Conservation (phyloP, 2,329 filamentous ascomycete species). For the Orbilia javanica region DNA sequence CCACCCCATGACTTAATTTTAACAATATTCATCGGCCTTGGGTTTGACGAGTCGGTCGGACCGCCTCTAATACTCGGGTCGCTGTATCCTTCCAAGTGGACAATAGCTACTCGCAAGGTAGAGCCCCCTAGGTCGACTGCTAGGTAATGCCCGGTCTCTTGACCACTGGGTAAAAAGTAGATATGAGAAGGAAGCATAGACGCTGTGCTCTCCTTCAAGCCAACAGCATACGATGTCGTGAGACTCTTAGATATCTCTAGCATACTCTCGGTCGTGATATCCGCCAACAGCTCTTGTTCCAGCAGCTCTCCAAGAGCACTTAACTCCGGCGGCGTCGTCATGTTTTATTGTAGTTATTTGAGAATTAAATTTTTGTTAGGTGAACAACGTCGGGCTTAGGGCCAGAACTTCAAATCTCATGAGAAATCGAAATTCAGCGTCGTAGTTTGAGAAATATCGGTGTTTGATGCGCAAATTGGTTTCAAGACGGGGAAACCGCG, state of each 20-base stretch:
- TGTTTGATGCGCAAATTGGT: background rate
- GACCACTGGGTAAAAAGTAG: slow-evolving; percentile 43
- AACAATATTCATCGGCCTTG: slow-evolving; percentile 68
- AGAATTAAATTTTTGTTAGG: background rate
- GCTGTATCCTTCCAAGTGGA: slow-evolving; percentile 71
- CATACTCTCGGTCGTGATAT: slow-evolving; percentile 17
- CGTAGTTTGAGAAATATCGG: background rate
- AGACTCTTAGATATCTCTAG: slow-evolving; percentile 41
- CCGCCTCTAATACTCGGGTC: slow-evolving; percentile 64
- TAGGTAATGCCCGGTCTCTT: slow-evolving; percentile 40
- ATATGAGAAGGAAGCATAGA: slow-evolving; percentile 56
- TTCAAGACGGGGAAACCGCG: background rate
- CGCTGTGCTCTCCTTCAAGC: slow-evolving; percentile 33
- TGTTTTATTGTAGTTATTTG: background rate
- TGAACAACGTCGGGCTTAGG: background rate
- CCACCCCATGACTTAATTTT: slow-evolving; percentile 68
- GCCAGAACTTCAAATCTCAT: background rate
- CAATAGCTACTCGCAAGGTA: slow-evolving; percentile 75
- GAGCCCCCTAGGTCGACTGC: slow-evolving; percentile 76
- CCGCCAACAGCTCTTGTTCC: slow-evolving; percentile 25
- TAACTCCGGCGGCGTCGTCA: slow-evolving; percentile 13
- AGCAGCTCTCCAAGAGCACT: slow-evolving; percentile 8
- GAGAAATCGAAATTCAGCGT: background rate
- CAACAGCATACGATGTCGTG: slow-evolving; percentile 25
- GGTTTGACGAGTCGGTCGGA: background rate